Base-by-base conservation (phyloP, 1,284 basidiomycete genomes). In the Ustilago cynodontis region DNA sequence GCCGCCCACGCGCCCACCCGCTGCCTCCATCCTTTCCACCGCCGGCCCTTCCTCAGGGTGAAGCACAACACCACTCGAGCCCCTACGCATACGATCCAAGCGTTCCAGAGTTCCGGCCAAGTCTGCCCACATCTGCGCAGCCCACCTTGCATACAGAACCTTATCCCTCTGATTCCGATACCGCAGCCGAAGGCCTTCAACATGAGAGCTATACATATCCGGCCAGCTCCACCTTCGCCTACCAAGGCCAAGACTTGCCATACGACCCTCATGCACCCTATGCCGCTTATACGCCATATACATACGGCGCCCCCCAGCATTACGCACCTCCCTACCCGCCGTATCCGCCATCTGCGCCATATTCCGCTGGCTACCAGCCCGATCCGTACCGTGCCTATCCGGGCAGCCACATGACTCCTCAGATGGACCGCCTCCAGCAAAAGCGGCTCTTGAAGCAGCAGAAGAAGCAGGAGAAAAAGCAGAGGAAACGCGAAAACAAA, bases 401-500 rank as follows among this genome's bases (percentile, higher is more conserved):
- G 13, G 41, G 33, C 13, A 22, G 37, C 54, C 39, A 50, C 11
- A 2, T 24, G 18, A 20, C 45, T 45, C 35, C 58, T 16, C 39
- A 47, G 18, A 60, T 64, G 64, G 31, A 52, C 26, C 54, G 49
- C 10, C 20, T 24, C 10, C 59, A 59, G n/a, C 26, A 57, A 8
- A 67, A 65, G 45, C 50, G 45, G 2, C 54, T 74, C 4, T 43
- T 51, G 20, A 67, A 66, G 68, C 60, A 71, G 43, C 60, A 71
- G 24, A 71, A 59, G 53, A 71, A 52, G 35, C 49, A 57, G 49
- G 61, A 63, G 22, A 76, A 71, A 50, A 65, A 65, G 53, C 63
- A 43, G n/a, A 61, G 49, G 24, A 69, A 69, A 58, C 62, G 59
- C 31, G 54, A 62, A 16, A 20, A 43, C 47, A 49, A 60, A 43